A percentile compares a stretch with the other conserved stretches of the same genome.
phyloP scores from a whole-genome alignment of 208 protist genomes.

The Leishmania mexicana region DNA sequence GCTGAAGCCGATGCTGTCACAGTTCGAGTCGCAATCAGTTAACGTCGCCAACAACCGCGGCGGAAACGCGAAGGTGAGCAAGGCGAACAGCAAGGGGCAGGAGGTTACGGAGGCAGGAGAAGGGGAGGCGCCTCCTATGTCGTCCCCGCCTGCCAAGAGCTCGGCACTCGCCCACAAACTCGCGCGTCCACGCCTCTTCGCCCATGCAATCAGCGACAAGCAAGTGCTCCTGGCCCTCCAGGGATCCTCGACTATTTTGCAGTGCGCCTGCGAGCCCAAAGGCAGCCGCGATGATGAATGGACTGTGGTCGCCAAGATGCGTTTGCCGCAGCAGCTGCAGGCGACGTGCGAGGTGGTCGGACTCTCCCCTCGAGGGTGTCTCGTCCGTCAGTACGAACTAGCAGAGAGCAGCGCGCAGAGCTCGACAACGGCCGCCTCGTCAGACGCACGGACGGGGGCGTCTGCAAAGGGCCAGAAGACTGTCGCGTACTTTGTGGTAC shows the following conservation, averaged over 20 bases:
- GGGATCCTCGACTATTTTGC: constrained; percentile 27
- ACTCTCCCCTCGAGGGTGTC: constrained; percentile 7
- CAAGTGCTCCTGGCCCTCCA: constrained; percentile 39
- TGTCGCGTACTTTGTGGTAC: constrained; percentile 19
- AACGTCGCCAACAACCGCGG: neutral
- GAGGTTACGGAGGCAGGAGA: neutral
- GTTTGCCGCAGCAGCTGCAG: constrained; percentile 17
- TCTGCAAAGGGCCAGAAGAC: neutral
- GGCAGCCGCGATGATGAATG: constrained; percentile 3
- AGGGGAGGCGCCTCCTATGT: neutral
- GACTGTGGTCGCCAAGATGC: constrained; percentile 28
- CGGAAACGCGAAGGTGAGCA: neutral
- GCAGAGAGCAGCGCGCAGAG: neutral
- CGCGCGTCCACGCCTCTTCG: constrained; percentile 10
- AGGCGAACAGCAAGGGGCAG: neutral
- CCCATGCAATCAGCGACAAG: constrained; percentile 20
- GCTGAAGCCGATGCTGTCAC: constrained; percentile 46
- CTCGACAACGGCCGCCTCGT: neutral
- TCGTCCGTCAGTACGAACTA: constrained; percentile 12
- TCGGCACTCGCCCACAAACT: neutral
- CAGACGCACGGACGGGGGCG: neutral
- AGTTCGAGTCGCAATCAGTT: constrained; percentile 38
- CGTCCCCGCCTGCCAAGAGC: neutral
- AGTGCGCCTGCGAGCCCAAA: constrained; percentile 34
- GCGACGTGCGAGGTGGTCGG: constrained; percentile 21